Conservation (phyloP, 2,329 filamentous ascomycete species). For the Neofusicoccum kwambonambiense region DNA sequence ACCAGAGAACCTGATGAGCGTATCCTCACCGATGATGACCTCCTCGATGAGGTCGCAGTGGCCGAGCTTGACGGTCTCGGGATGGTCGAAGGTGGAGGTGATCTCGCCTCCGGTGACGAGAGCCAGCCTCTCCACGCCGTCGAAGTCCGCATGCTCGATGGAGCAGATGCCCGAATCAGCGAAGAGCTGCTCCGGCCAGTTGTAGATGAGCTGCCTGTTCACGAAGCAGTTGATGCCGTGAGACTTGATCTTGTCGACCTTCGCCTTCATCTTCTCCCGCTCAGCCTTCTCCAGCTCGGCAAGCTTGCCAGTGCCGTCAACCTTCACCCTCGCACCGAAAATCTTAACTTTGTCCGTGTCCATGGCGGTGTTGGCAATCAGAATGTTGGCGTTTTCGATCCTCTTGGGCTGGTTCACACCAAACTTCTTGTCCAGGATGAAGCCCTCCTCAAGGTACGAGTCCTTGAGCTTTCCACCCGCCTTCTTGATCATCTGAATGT, state of each 20-base stretch:
- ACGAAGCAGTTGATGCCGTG: slow-evolving; percentile 99
- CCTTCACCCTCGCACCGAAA: slow-evolving; percentile 95
- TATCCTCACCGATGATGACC: slow-evolving; percentile 97
- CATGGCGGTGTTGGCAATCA: slow-evolving; percentile 98
- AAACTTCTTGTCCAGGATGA: slow-evolving; percentile 99
- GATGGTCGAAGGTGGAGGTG: slow-evolving; percentile 95
- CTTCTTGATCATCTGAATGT: slow-evolving; percentile 99
- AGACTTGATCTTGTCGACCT: slow-evolving; percentile 97
- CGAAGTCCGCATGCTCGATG: slow-evolving; percentile 98
- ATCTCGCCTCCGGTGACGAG: slow-evolving; percentile 97
- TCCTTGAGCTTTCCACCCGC: slow-evolving; percentile 95
- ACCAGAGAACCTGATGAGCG: slow-evolving; percentile 94
- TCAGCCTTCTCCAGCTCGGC: slow-evolving; percentile 98
- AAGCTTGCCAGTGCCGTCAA: slow-evolving; percentile 91
- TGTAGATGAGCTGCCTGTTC: slow-evolving; percentile 98
- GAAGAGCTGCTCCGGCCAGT: slow-evolving; percentile 99
- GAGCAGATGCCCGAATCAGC: slow-evolving; percentile 97
- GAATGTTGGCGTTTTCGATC: slow-evolving; percentile 95
- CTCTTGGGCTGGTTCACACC: slow-evolving; percentile 98
- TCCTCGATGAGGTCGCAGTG: slow-evolving; percentile 96
- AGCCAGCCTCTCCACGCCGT: slow-evolving; percentile 92
- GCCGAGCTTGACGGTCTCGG: slow-evolving; percentile 93
- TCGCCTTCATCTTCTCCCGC: slow-evolving; percentile 98
- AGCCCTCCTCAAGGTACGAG: slow-evolving; percentile 96
- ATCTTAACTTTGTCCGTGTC: slow-evolving; percentile 99